Conservation (phyloP, 2,329 filamentous ascomycete genomes). For the Diplodia seriata region DNA sequence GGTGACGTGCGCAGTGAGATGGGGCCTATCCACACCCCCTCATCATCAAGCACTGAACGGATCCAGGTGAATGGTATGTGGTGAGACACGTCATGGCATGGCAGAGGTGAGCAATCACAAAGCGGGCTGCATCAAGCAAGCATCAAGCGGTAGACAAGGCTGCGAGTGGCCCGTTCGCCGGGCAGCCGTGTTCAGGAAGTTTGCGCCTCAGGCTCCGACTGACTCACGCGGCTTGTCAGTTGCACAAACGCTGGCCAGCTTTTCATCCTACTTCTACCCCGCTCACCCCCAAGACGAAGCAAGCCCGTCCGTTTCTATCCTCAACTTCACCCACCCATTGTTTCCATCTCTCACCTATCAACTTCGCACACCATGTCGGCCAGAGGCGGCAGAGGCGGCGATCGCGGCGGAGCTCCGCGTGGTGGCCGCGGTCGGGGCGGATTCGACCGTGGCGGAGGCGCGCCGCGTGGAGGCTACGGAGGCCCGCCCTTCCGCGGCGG, state of each 20-base stretch:
- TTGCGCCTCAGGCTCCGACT: not conserved
- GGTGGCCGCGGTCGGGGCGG: slow-evolving; percentile 16
- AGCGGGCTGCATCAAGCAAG: not conserved
- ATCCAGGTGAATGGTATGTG: not conserved
- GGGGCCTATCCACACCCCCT: not conserved
- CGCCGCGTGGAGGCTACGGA: slow-evolving; percentile 8
- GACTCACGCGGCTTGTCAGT: slow-evolving; percentile 14
- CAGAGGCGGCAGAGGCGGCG: slow-evolving; percentile 15
- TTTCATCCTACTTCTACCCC: not conserved
- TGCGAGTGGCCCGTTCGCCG: not conserved
- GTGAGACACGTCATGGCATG: not conserved
- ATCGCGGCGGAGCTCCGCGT: slow-evolving; percentile 3
- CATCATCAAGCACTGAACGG: not conserved
- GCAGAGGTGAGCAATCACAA: not conserved
- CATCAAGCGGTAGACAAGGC: not conserved
- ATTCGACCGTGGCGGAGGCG: slow-evolving; percentile 26
- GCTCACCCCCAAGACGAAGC: not conserved
- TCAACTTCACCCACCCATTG: not conserved
- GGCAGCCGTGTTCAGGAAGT: not conserved
- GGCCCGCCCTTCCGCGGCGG: slow-evolving; percentile 7
- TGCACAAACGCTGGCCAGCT: not conserved
- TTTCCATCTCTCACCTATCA: not conserved
- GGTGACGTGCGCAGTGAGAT: not conserved
- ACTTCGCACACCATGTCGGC: not conserved
- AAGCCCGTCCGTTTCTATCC: not conserved